A percentile compares a stretch with the other conserved stretches of the same genome.
These are phyloP conservation scores for Hirsutella minnesotensis DNA, from an alignment of 2,329 filamentous ascomycete species.

Conservation along the genomic window DNA sequence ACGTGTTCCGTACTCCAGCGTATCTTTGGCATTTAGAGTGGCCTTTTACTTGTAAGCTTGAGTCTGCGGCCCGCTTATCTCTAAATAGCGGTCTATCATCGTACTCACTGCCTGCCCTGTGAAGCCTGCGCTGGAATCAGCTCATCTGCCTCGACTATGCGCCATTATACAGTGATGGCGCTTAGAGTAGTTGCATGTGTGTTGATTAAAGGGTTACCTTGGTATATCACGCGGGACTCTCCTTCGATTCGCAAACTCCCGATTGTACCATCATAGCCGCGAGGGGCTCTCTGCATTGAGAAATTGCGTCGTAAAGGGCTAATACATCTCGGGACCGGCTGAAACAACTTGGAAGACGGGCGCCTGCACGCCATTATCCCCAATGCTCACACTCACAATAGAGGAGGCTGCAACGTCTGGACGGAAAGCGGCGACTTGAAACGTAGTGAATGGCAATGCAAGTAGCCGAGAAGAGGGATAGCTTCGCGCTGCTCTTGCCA, in stretches of 20 bases:
- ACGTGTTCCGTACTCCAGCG: slow-evolving; percentile 24
- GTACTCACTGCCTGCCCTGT: slow-evolving; percentile 22
- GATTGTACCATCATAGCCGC: slow-evolving; percentile 16
- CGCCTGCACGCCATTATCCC: too few species aligned
- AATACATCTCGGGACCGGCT: too few species aligned
- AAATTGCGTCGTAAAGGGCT: too few species aligned
- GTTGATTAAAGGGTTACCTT: slow-evolving; percentile 16
- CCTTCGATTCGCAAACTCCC: slow-evolving; percentile 15
- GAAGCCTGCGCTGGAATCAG: slow-evolving; percentile 16
- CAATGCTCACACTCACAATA: too few species aligned
- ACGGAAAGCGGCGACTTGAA: too few species aligned
- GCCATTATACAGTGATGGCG: background rate
- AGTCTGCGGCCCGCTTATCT: background rate
- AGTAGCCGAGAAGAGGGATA: too few species aligned
- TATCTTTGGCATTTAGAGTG: slow-evolving; percentile 24
- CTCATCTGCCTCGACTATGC: background rate
- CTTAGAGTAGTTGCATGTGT: too few species aligned
- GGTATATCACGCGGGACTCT: slow-evolving; percentile 22
- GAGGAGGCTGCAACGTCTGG: too few species aligned
- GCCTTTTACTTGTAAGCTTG: slow-evolving; percentile 14
- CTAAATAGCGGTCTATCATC: background rate
- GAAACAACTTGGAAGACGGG: too few species aligned
- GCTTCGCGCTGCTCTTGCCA: too few species aligned
- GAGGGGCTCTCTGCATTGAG: too few species aligned
- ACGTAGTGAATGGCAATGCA: too few species aligned